Evolutionary conservation across 202 grass and related monocot genomes (phyloP).

Genomic region (Panicum virgatum): DNA sequence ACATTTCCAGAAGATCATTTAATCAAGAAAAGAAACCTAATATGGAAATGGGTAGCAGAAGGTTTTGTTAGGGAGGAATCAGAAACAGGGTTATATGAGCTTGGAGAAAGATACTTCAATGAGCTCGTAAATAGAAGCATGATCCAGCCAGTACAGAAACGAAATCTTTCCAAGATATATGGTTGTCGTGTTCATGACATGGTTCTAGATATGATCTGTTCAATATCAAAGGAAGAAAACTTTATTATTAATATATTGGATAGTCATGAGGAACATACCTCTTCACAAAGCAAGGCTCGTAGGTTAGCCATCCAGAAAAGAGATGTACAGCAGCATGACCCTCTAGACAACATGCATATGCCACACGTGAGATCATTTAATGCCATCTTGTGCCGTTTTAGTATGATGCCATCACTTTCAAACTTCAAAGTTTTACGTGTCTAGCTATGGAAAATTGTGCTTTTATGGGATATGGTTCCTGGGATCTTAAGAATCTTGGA

Average conservation of each 20-base stretch:
- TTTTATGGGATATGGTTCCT: neutral
- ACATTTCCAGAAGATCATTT: too few species aligned
- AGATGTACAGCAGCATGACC: neutral
- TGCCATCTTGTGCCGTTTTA: neutral
- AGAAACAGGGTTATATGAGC: too few species aligned
- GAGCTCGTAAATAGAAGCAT: too few species aligned
- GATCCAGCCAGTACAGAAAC: too few species aligned
- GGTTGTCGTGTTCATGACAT: too few species aligned
- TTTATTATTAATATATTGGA: neutral
- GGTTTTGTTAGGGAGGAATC: too few species aligned
- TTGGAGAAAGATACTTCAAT: too few species aligned
- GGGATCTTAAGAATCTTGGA: neutral
- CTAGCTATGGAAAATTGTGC: neutral
- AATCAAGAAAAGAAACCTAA: too few species aligned
- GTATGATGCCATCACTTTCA: neutral
- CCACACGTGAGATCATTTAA: neutral
- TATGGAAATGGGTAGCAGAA: too few species aligned
- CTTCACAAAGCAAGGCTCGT: neutral
- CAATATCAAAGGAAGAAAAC: neutral
- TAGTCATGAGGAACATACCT: neutral
- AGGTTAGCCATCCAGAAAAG: neutral
- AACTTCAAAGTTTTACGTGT: neutral
- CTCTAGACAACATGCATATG: neutral
- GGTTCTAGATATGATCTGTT: neutral
- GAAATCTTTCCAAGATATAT: too few species aligned